A percentile compares a stretch with the other conserved stretches of the same genome.
phyloP scores from a whole-genome alignment of 306 rosid genomes.

The Inga laurina region DNA sequence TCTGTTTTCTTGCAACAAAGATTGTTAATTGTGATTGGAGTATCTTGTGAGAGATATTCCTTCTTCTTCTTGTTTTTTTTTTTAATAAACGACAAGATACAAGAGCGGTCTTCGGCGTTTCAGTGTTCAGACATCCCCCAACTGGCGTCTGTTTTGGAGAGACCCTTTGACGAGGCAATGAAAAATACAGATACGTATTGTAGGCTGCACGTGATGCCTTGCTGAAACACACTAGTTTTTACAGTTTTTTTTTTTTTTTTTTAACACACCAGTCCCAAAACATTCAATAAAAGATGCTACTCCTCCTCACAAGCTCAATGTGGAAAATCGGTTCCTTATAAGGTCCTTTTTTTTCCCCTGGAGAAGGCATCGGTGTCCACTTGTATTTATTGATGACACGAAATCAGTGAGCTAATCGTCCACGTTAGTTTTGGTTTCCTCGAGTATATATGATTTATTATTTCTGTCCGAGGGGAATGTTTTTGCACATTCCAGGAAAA shows the following conservation, averaged over 20 bases:
- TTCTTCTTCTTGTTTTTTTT: no score
- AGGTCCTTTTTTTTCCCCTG: no score
- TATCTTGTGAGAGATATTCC: no score
- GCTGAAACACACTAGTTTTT: not conserved
- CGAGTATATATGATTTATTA: not conserved
- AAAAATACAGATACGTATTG: not conserved
- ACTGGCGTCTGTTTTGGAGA: not conserved
- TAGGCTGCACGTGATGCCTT: not conserved
- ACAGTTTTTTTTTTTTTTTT: not conserved
- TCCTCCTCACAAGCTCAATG: not conserved
- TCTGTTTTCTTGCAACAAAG: no score
- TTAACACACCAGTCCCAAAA: not conserved
- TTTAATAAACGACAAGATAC: no score
- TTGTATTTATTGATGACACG: not conserved
- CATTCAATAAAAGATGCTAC: not conserved
- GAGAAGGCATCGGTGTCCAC: not conserved
- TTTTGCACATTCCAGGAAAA: not conserved
- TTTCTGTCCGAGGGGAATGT: not conserved
- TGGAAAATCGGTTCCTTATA: not conserved
- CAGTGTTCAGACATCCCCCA: slow-evolving; percentile 2
- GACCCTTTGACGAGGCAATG: not conserved
- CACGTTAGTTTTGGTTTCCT: not conserved
- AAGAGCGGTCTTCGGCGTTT: not conserved
- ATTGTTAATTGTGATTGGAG: no score
- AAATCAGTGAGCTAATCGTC: not conserved